Conservation (phyloP, 106 monocot species). For the Acorus calamus region DNA sequence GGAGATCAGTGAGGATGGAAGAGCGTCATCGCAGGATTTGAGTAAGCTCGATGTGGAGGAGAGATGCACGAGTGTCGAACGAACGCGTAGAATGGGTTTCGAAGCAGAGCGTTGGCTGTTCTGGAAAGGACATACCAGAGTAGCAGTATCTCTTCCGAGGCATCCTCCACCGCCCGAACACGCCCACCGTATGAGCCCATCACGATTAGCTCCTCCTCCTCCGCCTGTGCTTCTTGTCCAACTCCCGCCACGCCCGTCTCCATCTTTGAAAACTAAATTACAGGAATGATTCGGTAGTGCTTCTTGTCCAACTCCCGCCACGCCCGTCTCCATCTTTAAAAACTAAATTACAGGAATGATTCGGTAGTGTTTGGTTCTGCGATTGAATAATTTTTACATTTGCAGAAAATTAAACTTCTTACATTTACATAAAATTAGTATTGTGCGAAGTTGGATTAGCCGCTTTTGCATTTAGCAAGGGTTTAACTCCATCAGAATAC, state of each 20-base stretch:
- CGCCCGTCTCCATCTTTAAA: no score
- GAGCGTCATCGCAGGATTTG: slow-evolving; percentile 61
- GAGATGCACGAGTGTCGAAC: slow-evolving; percentile 53
- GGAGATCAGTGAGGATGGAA: slow-evolving; percentile 59
- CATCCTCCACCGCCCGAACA: slow-evolving; percentile 33
- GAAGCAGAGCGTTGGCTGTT: slow-evolving; percentile 44
- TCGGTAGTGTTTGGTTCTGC: no score
- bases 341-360: no score
- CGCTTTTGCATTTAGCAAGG: neutral
- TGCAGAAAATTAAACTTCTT: no score
- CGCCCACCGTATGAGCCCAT: slow-evolving; percentile 39
- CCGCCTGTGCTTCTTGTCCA: neutral
- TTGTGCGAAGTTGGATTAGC: slow-evolving; percentile 25
- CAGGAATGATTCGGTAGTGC: slow-evolving; percentile 12
- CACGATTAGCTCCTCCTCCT: neutral
- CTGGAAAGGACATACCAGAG: slow-evolving; percentile 71
- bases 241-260: neutral
- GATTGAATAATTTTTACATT: no score
- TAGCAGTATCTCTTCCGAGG: slow-evolving; percentile 63
- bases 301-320: neutral
- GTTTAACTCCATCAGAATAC: slow-evolving; percentile 1
- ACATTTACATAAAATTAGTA: slow-evolving; percentile 75
- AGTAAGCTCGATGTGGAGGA: slow-evolving; percentile 62
- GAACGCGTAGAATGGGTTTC: slow-evolving; percentile 62
- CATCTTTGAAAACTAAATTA: no score